phyloP scores from a whole-genome alignment of 148 eudicot genomes.

The Bassia scoparia region DNA sequence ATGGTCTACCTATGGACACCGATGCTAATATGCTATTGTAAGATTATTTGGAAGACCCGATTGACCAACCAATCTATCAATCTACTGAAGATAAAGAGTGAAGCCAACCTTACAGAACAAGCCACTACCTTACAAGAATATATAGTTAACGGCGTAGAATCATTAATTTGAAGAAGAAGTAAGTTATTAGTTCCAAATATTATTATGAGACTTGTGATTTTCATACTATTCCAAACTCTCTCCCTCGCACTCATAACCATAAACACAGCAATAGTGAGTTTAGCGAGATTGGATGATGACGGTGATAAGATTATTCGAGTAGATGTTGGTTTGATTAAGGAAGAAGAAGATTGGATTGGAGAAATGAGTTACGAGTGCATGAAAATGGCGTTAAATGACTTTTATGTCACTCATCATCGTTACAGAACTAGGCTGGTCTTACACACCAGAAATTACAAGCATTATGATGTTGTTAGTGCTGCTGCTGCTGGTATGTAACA shows the following conservation, averaged over 20 bases:
- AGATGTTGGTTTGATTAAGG: conserved; percentile 29
- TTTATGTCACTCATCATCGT: conserved; percentile 26
- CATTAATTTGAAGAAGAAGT: no score
- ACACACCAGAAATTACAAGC: conserved; percentile 23
- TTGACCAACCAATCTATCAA: no score
- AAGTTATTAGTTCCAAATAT: no score
- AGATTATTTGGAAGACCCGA: no score
- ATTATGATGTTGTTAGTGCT: conserved; percentile 23
- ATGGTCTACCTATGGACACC: no score
- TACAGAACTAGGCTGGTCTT: conserved; percentile 29
- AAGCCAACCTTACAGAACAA: no score
- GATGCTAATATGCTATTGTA: no score
- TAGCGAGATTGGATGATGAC: no score
- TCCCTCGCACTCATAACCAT: not conserved
- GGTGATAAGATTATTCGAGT: not conserved
- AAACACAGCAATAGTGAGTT: no score
- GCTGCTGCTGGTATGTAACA: conserved; percentile 27
- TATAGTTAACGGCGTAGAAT: no score
- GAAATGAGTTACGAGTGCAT: conserved; percentile 25
- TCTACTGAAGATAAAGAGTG: no score
- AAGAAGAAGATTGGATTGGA: conserved; percentile 23
- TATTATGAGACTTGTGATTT: not conserved
- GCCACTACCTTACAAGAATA: no score
- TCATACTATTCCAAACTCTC: not conserved
- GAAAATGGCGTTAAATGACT: conserved; percentile 34